Percentiles rank a stretch among this genome's conserved stretches.
Conservation (phyloP, 805 yeast species). For the Nakazawaea siamensis region DNA sequence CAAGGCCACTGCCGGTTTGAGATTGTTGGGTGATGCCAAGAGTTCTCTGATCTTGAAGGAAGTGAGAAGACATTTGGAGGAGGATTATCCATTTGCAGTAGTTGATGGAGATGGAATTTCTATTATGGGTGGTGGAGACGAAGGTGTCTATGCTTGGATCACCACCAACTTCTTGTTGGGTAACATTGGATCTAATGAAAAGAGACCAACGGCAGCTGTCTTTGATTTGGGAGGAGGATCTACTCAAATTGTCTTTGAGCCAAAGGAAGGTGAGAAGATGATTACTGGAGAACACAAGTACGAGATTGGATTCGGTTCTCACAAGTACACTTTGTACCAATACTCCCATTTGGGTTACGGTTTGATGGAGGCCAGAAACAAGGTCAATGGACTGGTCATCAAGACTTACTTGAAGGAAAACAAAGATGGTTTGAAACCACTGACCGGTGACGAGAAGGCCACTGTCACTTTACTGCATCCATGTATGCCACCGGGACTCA, state of each 20-base stretch:
- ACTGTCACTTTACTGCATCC: conserved; percentile 57
- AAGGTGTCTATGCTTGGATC: conserved; percentile 98
- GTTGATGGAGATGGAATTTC: conserved; percentile 81
- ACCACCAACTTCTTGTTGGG: conserved; percentile 91
- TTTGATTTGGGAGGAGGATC: conserved; percentile 98
- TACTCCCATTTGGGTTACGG: conserved; percentile 96
- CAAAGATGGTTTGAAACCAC: conserved; percentile 18
- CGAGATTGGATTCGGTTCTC: conserved; percentile 70
- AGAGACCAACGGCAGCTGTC: conserved; percentile 87
- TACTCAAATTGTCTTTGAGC: conserved; percentile 97
- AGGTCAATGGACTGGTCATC: conserved; percentile 63
- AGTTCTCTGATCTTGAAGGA: conserved; percentile 64
- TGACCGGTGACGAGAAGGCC: conserved; percentile 30
- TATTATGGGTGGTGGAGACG: conserved; percentile 94
- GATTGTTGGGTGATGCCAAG: conserved; percentile 73
- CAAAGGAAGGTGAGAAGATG: conserved; percentile 57
- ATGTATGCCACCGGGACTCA: conserved; percentile 76
- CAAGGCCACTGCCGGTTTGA: conserved; percentile 96
- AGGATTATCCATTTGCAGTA: conserved; percentile 85
- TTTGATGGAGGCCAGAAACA: conserved; percentile 86
- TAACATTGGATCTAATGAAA: conserved; percentile 76
- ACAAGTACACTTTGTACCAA: conserved; percentile 78
- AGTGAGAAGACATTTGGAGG: conserved; percentile 68
- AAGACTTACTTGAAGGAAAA: conserved; percentile 32
- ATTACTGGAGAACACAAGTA: conserved; percentile 85